Evolutionary conservation across 495 filamentous ascomycete species (phyloP).

Genomic region (Halenospora varia): DNA sequence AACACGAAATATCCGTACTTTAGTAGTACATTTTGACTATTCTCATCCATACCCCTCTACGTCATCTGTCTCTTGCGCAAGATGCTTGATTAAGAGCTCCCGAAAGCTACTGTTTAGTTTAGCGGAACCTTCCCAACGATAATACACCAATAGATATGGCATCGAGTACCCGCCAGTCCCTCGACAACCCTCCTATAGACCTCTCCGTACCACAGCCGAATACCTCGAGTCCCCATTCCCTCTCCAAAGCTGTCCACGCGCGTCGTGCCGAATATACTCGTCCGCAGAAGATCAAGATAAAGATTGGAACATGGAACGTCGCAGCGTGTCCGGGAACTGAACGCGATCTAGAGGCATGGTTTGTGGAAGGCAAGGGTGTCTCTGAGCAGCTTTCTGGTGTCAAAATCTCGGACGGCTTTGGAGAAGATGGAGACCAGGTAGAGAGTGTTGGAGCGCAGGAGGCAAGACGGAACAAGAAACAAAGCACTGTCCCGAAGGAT

Average conservation of each 20-base stretch:
- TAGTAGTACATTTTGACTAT: too few relatives aligned
- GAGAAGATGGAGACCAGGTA: constrained; percentile 24
- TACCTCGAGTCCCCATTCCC: constrained; percentile 26
- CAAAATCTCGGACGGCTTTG: constrained; percentile 32
- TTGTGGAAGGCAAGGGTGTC: constrained; percentile 69
- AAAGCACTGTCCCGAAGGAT: constrained; percentile 33
- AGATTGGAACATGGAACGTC: constrained; percentile 94
- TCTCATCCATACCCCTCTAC: too few relatives aligned
- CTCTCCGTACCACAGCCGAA: not conserved
- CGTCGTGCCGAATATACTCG: constrained; percentile 74
- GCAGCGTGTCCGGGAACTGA: constrained; percentile 78
- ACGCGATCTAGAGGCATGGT: constrained; percentile 82
- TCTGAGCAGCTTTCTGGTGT: constrained; percentile 53
- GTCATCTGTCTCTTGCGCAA: too few relatives aligned
- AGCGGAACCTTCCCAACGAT: too few relatives aligned
- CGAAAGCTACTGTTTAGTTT: too few relatives aligned
- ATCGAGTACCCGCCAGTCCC: not conserved
- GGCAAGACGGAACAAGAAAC: constrained; percentile 31
- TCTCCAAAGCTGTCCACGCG: constrained; percentile 56
- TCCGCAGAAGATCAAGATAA: constrained; percentile 67
- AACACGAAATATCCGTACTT: too few relatives aligned
- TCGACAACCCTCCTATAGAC: not conserved
- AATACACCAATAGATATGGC: not conserved
- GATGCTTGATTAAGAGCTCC: too few relatives aligned
- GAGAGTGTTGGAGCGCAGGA: constrained; percentile 41